These are phyloP conservation scores for Boletus rubescentipes DNA, from an alignment of 768 basidiomycete species.

Conservation along the genomic window DNA sequence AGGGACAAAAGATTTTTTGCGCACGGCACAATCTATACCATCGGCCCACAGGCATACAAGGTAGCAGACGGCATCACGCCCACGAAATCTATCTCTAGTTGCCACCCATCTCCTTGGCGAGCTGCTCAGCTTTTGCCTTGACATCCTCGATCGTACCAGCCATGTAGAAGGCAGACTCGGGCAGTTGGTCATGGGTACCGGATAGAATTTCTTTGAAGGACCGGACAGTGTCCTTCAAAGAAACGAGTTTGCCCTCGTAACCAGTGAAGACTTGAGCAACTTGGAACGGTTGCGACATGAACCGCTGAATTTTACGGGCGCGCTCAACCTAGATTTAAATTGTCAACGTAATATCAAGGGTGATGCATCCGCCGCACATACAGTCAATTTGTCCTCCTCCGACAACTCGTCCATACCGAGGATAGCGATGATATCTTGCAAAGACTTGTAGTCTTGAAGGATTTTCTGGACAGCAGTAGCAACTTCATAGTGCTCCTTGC, in stretches of 20 bases:
- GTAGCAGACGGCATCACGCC: constrained; percentile 11
- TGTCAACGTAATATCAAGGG: constrained; percentile 3
- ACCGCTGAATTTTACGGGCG: constrained; percentile 97
- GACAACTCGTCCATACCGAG: constrained; percentile 99
- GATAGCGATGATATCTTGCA: constrained; percentile 99
- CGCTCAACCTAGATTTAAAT: constrained; percentile 74
- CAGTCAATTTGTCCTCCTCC: constrained; percentile 97
- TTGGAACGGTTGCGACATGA: constrained; percentile 99
- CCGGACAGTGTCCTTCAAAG: constrained; percentile 93
- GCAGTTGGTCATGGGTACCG: constrained; percentile 83
- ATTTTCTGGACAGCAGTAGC: constrained; percentile 98
- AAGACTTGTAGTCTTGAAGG: constrained; percentile 93
- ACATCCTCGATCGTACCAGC: constrained; percentile 95
- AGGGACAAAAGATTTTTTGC: constrained; percentile 3
- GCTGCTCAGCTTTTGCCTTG: constrained; percentile 95
- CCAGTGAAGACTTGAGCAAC: constrained; percentile 99
- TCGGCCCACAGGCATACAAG: not conserved
- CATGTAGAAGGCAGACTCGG: constrained; percentile 99
- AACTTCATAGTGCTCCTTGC: constrained; percentile 91
- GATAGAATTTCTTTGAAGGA: constrained; percentile 98
- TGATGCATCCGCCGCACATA: not conserved
- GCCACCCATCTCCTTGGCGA: constrained; percentile 88
- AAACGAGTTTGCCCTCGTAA: constrained; percentile 96
- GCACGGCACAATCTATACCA: constrained; percentile 15
- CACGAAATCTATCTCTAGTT: constrained; percentile 29